Base-by-base conservation (phyloP, 2,329 filamentous ascomycete genomes). In the Fusarium sp. region DNA sequence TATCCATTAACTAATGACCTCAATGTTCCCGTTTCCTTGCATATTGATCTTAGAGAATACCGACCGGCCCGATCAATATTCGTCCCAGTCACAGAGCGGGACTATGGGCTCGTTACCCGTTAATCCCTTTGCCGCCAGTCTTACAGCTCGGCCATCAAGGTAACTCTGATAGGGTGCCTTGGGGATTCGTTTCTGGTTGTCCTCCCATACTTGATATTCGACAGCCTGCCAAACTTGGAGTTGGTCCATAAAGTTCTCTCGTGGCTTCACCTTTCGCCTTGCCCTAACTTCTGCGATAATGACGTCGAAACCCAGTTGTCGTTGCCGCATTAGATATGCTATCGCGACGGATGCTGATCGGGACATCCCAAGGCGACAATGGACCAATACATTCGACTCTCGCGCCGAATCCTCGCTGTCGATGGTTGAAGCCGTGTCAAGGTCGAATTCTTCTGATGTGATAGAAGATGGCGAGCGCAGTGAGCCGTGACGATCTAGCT, bases 351-450 rank as follows among this genome's bases (percentile, higher is more conserved):
- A 77, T 11, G 81, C 77, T 3, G 80, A 81, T 20, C 80, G 78
- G 24, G 81, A 82, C 36, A 80, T 68, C 11, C 81, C 81, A 36
- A 70, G 60, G 42, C 84, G 82, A 65, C 81, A 82, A 58, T 81
- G 80, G 15, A 82, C 74, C 6, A 82, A 68, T n/a, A 82, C 78
- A 42, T 72, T 74, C 36, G 61, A 47, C 24, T 58, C 62, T 52
- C 45, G 57, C 28, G 36, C 26, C n/a, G 45, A 48, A 20, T 51
- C 47, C 28, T 71, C 70, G 34, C 45, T 62, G 17, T 56, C 65
- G 3, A 62, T 70, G 17, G 55, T 57, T 24, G 73, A 54, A 18
- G 48, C 20, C 10, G 67, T 69, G 26, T 52, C 58, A 17, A 52
- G 38, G 30, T 61, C 47, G 22, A 48, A 56, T n/a, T 66, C 66